Conservation (phyloP, 1,284 basidiomycete species). For the Mycena sp. region DNA sequence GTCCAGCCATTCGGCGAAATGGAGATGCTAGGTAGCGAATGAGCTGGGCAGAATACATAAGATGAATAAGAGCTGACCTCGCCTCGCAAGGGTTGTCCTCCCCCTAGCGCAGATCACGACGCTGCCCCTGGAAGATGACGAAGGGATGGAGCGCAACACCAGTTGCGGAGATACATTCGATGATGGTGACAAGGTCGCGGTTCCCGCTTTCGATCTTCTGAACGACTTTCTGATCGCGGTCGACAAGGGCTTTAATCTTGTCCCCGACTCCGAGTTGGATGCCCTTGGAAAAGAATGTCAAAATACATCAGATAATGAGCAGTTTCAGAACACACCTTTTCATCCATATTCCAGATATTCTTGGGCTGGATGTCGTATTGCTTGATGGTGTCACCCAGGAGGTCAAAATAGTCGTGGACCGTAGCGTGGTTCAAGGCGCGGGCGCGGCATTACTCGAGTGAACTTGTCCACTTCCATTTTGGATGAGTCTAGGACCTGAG, state of each 20-base stretch:
- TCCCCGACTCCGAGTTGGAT: constrained; percentile 18
- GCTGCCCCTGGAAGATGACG: too few species aligned
- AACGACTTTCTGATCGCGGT: constrained; percentile 21
- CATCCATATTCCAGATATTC: constrained; percentile 39
- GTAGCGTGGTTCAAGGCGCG: too few species aligned
- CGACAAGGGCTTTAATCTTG: neutral
- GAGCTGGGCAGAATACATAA: neutral
- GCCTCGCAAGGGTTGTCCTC: constrained; percentile 13
- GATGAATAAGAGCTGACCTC: neutral
- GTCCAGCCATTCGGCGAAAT: constrained; percentile 20
- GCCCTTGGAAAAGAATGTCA: neutral
- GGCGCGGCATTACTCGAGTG: constrained; percentile 20
- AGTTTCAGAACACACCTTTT: constrained; percentile 19
- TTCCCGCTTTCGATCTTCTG: too few species aligned
- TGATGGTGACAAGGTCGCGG: too few species aligned
- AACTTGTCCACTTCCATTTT: constrained; percentile 11
- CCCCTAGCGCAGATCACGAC: constrained; percentile 8
- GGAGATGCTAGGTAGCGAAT: too few species aligned
- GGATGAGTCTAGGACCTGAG: neutral
- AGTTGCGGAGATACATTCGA: too few species aligned
- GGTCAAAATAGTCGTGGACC: too few species aligned
- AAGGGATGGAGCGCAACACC: too few species aligned
- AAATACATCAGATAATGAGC: too few species aligned
- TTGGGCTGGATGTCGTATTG: too few species aligned
- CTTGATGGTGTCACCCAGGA: too few species aligned